Evolutionary conservation across 1,139 yeast species (phyloP).

Genomic region (Saccharomyces pastorianus): DNA sequence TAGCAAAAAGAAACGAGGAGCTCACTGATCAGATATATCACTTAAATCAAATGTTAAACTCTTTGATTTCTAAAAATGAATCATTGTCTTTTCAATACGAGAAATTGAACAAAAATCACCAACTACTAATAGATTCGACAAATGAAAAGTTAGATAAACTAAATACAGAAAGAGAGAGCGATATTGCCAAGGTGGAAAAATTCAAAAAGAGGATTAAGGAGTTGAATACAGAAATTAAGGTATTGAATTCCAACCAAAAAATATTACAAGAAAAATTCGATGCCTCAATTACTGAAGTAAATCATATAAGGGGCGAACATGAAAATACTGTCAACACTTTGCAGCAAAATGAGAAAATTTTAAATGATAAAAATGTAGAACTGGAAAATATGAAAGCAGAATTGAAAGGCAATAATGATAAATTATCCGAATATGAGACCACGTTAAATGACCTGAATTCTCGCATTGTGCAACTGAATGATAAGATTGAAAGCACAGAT

Average conservation of each 20-base stretch:
- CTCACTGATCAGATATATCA: constrained; percentile 34
- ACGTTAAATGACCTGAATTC: not conserved
- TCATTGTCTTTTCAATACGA: constrained; percentile 9
- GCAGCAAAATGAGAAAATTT: constrained; percentile 6
- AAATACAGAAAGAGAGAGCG: constrained; percentile 25
- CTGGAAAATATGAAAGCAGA: constrained; percentile 3
- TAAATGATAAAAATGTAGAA: constrained; percentile 4
- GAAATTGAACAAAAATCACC: not conserved
- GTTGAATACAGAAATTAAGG: constrained; percentile 23
- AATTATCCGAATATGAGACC: not conserved
- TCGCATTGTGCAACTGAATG: not conserved
- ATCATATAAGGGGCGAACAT: constrained; percentile 7
- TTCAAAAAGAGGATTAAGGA: constrained; percentile 20
- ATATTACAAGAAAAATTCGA: constrained; percentile 29
- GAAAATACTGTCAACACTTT: constrained; percentile 3
- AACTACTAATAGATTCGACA: constrained; percentile 28
- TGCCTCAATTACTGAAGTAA: constrained; percentile 12
- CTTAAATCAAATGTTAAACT: constrained; percentile 19
- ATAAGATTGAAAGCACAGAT: not conserved
- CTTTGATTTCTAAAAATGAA: constrained; percentile 37
- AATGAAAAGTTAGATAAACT: constrained; percentile 5
- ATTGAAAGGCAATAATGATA: constrained; percentile 3
- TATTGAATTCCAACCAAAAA: constrained; percentile 28
- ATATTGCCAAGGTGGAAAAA: constrained; percentile 32
- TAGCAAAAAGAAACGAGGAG: constrained; percentile 30